Base-by-base conservation (phyloP, 148 eudicot genomes). In the Persicaria maculosa region DNA sequence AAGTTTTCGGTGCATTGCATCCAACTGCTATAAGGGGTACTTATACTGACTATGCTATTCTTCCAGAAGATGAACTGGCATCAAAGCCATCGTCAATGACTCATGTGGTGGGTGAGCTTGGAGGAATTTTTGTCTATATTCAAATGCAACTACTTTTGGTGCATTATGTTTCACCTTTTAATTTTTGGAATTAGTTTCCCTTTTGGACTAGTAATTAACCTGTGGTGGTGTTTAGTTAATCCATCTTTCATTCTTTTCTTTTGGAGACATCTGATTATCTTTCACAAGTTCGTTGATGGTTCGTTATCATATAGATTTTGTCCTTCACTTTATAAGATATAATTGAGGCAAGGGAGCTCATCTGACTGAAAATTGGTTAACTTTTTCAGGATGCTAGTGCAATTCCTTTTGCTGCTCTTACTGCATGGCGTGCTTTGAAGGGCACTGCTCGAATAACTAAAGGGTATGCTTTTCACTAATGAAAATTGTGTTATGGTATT, bases 1-100 rank as follows among this genome's bases (percentile, higher is more conserved):
- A 95, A 75, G 99, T 95, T 44, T 95, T 92, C 78, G 99, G 99
- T 52, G 96, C 99, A 43, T 79, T 92, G 77, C 97, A 90, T 88
- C 99, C 99, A 79, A 95, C 99, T 69, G 99, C 99, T 72, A 77
- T 86, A 67, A 89, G 99, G 91, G 99, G 99, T 74, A 95, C 99
- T 73, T 95, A 89, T 80, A 74, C 93, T 53, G 96, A 95, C 85
- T 92, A 92, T 79, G 97, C 96, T 68, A 84, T 95, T 80, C 97
- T 95, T 75, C 76, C 93, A 22, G 88, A 87, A 74, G 97, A 95
- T 73, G 82, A 92, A 83, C 84, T 92, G 76, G 68, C 85, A 47
- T 77, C 74, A 73, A 92, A 92, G 78, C 97, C 99, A 67, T 75
- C 74, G 25, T 80, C 84, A 67, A 71, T 92, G 71, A 81, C 92